Conservation (phyloP, 2,329 filamentous ascomycete species). For the Penicillium sp. region DNA sequence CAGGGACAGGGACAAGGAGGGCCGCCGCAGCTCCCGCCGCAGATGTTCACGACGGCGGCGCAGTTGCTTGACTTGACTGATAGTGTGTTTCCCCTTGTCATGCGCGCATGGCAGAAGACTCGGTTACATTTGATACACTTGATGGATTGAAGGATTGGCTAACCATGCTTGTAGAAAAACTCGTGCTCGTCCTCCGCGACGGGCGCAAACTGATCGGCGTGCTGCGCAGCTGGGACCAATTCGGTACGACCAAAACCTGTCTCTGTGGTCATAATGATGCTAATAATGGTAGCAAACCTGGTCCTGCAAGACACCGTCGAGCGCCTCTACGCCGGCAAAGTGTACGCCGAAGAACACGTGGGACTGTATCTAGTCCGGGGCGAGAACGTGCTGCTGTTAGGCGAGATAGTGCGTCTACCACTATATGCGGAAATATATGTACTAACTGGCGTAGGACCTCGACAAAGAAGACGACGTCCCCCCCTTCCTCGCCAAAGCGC, state of each 20-base stretch:
- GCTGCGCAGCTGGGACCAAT: slow-evolving; percentile 94
- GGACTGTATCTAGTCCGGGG: slow-evolving; percentile 90
- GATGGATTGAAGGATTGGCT: background rate
- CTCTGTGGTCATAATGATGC: too few species aligned
- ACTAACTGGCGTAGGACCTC: slow-evolving; percentile 57
- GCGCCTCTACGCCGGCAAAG: slow-evolving; percentile 68
- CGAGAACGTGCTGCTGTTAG: slow-evolving; percentile 93
- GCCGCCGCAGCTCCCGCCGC: slow-evolving; percentile 57
- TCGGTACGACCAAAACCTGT: slow-evolving; percentile 77
- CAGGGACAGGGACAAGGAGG: too few species aligned
- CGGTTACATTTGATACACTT: too few species aligned
- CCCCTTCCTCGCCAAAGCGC: slow-evolving; percentile 61
- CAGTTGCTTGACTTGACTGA: slow-evolving; percentile 95
- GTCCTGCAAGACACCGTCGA: slow-evolving; percentile 91
- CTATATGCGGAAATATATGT: too few species aligned
- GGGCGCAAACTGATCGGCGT: slow-evolving; percentile 92
- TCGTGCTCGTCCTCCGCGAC: slow-evolving; percentile 85
- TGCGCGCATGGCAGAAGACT: too few species aligned
- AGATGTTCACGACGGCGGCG: slow-evolving; percentile 98
- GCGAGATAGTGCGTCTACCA: slow-evolving; percentile 65
- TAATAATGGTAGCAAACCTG: slow-evolving; percentile 92
- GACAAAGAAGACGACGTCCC: slow-evolving; percentile 91
- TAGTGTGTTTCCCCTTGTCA: slow-evolving; percentile 59
- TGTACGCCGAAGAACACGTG: slow-evolving; percentile 80
- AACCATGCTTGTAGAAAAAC: slow-evolving; percentile 68